phyloP scores from a whole-genome alignment of 164 flowering plant species.

The Cinnamomum micranthum region DNA sequence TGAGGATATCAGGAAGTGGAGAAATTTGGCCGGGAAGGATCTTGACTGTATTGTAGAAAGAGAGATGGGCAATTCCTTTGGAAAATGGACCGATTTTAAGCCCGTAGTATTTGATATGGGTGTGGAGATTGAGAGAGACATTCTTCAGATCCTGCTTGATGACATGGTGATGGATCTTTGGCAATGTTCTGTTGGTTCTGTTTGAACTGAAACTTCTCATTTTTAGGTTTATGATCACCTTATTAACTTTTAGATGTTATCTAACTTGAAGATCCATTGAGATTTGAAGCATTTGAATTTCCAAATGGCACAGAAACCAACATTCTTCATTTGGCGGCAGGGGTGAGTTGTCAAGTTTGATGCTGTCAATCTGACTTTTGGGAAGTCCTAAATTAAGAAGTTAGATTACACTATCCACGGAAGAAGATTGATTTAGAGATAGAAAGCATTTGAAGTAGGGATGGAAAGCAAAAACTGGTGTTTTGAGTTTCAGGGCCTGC shows the following conservation, averaged over 20 bases:
- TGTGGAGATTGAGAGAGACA: constrained; percentile 32
- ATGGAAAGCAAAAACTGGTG: background rate
- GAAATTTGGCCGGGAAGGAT: constrained; percentile 34
- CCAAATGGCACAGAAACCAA: too few species aligned
- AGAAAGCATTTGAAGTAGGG: background rate
- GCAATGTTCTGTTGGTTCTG: constrained; percentile 6
- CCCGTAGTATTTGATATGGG: constrained; percentile 52
- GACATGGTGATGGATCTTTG: constrained; percentile 55
- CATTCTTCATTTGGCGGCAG: too few species aligned
- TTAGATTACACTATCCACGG: background rate
- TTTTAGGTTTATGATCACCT: background rate
- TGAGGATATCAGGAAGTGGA: constrained; percentile 50
- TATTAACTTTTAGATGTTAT: too few species aligned
- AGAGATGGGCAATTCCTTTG: constrained; percentile 64
- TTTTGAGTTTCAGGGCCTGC: background rate
- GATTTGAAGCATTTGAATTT: too few species aligned
- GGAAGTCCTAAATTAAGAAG: background rate
- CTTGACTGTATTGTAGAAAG: constrained; percentile 62
- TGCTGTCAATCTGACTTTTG: background rate
- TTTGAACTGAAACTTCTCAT: background rate
- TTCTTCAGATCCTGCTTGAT: constrained; percentile 49
- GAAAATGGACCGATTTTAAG: constrained; percentile 70
- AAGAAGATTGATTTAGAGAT: background rate
- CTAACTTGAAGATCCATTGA: too few species aligned
- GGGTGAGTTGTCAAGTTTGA: too few species aligned